Base-by-base conservation (phyloP, 208 protist genomes). In the Plasmodiophora brassicae region DNA sequence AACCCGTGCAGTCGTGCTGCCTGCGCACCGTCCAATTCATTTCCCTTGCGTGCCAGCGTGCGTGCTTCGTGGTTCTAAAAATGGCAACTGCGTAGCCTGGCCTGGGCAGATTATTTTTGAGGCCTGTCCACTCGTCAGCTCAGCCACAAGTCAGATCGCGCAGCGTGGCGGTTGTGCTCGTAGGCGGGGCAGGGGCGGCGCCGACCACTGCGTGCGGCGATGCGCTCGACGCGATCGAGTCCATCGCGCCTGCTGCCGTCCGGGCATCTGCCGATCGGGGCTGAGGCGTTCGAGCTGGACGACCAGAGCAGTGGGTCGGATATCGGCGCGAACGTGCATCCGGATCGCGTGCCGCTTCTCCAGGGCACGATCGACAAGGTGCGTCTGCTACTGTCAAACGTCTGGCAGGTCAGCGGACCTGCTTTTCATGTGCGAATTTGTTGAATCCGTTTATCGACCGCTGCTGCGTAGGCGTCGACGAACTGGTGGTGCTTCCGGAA, bases 331-430 rank as follows among this genome's bases (percentile, higher is more conserved):
- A 57, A 57, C 25, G 20, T 28, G 50, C 65, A 78, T 78, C 65
- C 32, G 10, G 65, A 78, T 32, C 65, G 65, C n/a, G 65, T 78
- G 32, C 65, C 65, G 5, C n/a, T 78, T 14, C n/a, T 78, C 10
- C 32, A 78, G 65, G 65, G 5, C 32, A 14, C 5, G 14, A 14
- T 78, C 41, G n/a, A 78, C 65, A 78, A 78, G 65, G 65, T 78
- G 65, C 65, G 65, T 78, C 65, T 78, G 10, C 41, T 5, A n/a
- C 65, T 78, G 5, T 14, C 10, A 38, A 5, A 32, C n/a, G 41
- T 32, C 65, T 78, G 65, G 65, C 65, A 78, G 65, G 65, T 78
- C n/a, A 78, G 65, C n/a, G n/a, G n/a, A n/a, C n/a, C n/a, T n/a
- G 41, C 5, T 5, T 32, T 5, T 38, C 20, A 5, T 36, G 5